Base-by-base conservation (phyloP, 1,284 basidiomycete genomes). In the Papiliotrema flavescens region DNA sequence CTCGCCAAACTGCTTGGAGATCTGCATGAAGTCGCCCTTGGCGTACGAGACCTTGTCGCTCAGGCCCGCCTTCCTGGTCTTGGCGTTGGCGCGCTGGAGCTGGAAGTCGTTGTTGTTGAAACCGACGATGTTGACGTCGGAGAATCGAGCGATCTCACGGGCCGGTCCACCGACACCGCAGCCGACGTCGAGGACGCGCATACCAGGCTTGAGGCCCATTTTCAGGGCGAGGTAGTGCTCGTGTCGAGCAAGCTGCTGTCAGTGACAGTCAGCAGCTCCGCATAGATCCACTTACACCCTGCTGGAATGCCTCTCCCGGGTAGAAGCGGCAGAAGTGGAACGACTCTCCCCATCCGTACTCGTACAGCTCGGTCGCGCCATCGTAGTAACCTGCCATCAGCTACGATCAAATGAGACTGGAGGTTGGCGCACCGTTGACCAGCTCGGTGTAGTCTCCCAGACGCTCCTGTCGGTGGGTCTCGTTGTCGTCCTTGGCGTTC, bases 301-400 rank as follows among this genome's bases (percentile, higher is more conserved):
- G 82, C 60, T 79, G 76, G 75, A 98, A 98, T 1, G 85, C 84
- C 77, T 98, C 96, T 61, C 95, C 96, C 77, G 88, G 88, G 84
- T 90, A 93, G 82, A 96, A 98, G 40, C 96, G 90, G 53, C 90
- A 96, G 78, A 98, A 98, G 80, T 98, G 95, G 85, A 98, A 98
- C 45, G 88, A 94, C 57, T 86, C 81, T 7, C 83, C 70, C 72
- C 73, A 72, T 53, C 90, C 94, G 73, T 92, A 98, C 78, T 98
- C 95, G 81, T 98, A 98, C 53, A 98, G 81, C 73, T 93, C 86
- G 19, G 95, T 98, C 6, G 93, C 95, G 65, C 91, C 93, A 69
- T 98, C 94, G 68, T 97, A 97, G 80, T 96, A 97, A 41, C 90
- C 90, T 90, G 34, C 4, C 41, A 43, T 36, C 24, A 23, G 57